Base-by-base conservation (phyloP, 176 grass and related monocot species). In the Oryza officinalis region DNA sequence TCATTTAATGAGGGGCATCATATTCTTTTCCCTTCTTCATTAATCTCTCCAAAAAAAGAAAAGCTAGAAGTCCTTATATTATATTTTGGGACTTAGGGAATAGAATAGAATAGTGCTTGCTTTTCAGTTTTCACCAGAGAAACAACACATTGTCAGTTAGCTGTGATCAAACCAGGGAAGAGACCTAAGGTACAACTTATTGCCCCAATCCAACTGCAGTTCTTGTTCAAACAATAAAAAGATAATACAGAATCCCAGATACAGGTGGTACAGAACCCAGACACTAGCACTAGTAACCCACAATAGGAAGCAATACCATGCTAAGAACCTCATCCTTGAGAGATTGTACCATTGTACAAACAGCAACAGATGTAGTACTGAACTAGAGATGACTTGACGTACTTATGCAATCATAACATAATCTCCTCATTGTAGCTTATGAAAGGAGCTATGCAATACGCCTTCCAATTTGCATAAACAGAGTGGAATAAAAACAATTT, bases 361-460 rank as follows among this genome's bases (percentile, higher is more conserved):
- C n/a, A 41, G 28, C 10, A 76, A 54, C 15, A 54, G 54, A 28
- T 54, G 43, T 28, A 52, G 27, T 59, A 59, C 73, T 76, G 41
- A 28, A 52, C 32, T 69, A 45, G 35, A 81, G 47, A 6, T 81
- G 5, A 75, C 27, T 52, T 26, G 23, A 80, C 57, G 33, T 81
- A 18, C 23, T 75, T 74, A 75, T 27, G 31, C 22, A 37, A 18
- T 8, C 18, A 2, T 63, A 69, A 27, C 50, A 45, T 22, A 33
- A 43, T 69, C 20, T 69, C 20, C 18, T 71, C 26, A 47, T 14
- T 52, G 15, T 20, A 85, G 49, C 10, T 45, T 64, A 37, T 15
- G 27, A 47, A 54, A 41, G 80, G 46, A 71, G 20, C 20, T 81
- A 59, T 54, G 13, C 18, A 38, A 8, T 35, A 15, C 50, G 23